Base-by-base conservation (phyloP, 2,329 filamentous ascomycete genomes). In the Fusarium abutilonis region DNA sequence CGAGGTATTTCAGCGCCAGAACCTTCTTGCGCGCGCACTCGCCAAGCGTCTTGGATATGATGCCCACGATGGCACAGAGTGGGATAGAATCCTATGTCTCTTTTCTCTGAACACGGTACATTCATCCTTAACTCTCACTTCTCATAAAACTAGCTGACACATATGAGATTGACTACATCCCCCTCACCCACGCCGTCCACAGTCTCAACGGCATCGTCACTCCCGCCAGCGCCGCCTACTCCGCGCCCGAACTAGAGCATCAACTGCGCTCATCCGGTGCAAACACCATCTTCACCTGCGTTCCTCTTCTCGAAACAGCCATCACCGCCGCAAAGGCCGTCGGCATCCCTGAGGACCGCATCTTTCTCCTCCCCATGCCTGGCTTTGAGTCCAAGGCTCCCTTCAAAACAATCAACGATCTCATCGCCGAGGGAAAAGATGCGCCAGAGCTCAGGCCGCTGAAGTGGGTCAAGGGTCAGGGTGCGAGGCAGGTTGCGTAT, bases 101-200 rank as follows among this genome's bases (percentile, higher is more conserved):
- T 96, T 91, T 77, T 88, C 89, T n/a, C 76, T 93, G 56, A 96
- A 96, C 73, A 92, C 91, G 28, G 89, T 92, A 76, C 57, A 83
- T 70, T 10, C 8, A 21, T 19, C 23, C 15, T 26, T 41, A 34
- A 29, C 28, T 28, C 23, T 26, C 23, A 6, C 21, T 11, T 13
- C 26, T 14, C 19, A 19, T 26, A 26, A 8, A 3, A 8, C 17
- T 11, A 15, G n/a, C 41, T 57, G 32, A 46, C 45, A 11, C 21
- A 32, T 19, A n/a, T 2, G 15, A 91, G 85, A 86, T 95, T 62
- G 91, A 95, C 75, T 91, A 89, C 49, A 77, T 93, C 59, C 86
- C 90, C 5, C 76, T 92, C 28, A 85, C 85, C 35, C 92, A 90
- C 82, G 89, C 91, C 4, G 82, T 90, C 14, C 91, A 94, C 73